These are phyloP conservation scores for Dunaliella salina DNA, from an alignment of 163 green algal genomes.

Conservation along the genomic window DNA sequence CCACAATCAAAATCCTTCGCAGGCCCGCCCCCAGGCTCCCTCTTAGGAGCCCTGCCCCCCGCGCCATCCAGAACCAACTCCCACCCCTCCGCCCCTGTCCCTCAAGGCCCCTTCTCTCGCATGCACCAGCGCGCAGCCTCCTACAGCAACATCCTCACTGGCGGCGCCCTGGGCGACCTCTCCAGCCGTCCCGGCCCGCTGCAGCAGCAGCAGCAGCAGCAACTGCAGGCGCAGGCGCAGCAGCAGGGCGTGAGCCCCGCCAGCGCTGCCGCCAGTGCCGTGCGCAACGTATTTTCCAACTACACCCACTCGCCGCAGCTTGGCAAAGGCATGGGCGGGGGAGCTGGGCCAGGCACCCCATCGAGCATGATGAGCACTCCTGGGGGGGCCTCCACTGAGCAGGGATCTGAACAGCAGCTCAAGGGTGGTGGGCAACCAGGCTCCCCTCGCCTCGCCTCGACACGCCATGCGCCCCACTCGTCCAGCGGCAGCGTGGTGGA, in stretches of 20 bases:
- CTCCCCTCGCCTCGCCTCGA: background rate
- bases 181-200: background rate
- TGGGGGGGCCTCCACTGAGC: background rate
- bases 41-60: background rate
- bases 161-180: background rate
- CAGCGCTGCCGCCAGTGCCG: conserved; percentile 1
- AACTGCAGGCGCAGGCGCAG: background rate
- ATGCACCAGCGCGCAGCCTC: background rate
- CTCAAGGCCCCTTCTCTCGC: too few relatives aligned
- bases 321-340: background rate
- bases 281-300: background rate
- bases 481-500: background rate
- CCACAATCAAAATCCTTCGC: too few relatives aligned
- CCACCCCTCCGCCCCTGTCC: background rate
- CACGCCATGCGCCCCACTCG: background rate
- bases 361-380: background rate
- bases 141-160: background rate
- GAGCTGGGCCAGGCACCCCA: background rate
- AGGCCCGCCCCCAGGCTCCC: background rate
- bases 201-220: background rate
- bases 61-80: too few relatives aligned
- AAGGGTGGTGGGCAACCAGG: background rate
- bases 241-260: conserved; percentile 3
- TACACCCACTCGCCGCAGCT: background rate
- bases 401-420: background rate